Evolutionary conservation across 2,329 filamentous ascomycete species (phyloP).

Genomic region (Kalmusia sp.): DNA sequence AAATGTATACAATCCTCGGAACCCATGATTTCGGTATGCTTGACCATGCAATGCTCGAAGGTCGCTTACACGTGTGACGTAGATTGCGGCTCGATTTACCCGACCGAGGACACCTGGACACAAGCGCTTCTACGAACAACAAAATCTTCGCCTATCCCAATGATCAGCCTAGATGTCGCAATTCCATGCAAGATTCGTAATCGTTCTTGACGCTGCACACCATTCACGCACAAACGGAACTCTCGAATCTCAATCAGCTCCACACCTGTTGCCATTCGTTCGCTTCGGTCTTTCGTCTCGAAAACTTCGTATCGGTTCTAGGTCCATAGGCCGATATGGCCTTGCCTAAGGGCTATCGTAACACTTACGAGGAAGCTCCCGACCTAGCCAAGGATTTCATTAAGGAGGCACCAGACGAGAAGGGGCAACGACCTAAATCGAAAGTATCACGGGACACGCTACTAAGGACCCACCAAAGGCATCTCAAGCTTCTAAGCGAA

Average conservation of each 20-base stretch:
- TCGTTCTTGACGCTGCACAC: background rate
- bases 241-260: background rate
- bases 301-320: no score
- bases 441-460: conserved; percentile 19
- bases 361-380: conserved; percentile 30
- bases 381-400: conserved; percentile 24
- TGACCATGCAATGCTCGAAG: background rate
- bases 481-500: conserved; percentile 22
- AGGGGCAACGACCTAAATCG: conserved; percentile 4
- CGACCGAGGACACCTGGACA: conserved; percentile 32
- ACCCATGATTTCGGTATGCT: no score
- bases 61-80: conserved; percentile 13
- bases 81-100: conserved; percentile 30
- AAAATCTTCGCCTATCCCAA: conserved; percentile 4
- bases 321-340: conserved; percentile 12
- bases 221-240: background rate
- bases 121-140: conserved; percentile 1
- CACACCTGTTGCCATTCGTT: background rate
- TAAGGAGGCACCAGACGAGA: conserved; percentile 10
- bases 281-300: background rate
- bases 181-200: conserved; percentile 4
- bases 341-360: conserved; percentile 10
- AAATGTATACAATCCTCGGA: no score
- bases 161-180: background rate
- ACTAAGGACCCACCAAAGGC: conserved; percentile 19